Base-by-base conservation (phyloP, 2,329 filamentous ascomycete species). In the Colletotrichum tabaci region DNA sequence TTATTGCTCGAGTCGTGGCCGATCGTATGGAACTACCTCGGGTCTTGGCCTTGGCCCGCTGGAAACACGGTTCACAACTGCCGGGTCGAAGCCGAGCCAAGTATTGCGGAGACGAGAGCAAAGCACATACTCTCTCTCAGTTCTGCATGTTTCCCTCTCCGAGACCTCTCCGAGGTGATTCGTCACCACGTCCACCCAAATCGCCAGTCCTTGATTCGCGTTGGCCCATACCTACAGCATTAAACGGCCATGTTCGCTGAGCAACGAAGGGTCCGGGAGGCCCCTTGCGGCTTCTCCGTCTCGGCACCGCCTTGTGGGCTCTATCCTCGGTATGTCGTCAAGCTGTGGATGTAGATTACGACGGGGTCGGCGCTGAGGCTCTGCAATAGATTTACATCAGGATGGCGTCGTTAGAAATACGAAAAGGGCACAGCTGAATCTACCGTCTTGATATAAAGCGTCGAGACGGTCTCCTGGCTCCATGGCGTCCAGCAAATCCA, bases 391-490 rank as follows among this genome's bases (percentile, higher is more conserved):
- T 30, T 15, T 26, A 50, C 21, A 16, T 9, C 9, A n/a, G n/a
- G 16, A n/a, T 15, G 30, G 35, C 46, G n/a, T 50, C 44, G 56
- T 42, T n/a, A 49, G 15, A 7, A 44, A 61, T 61, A 71, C 62
- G 67, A 67, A 61, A 61, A 61, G 13, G 12, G 23, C 23, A 47
- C n/a, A 7, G 9, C 4, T 26, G 18, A 16, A 3, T 26, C 8
- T 10, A n/a, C 40, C 21, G 15, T 71, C 50, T 18, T 42, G 10
- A 10, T 57, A 67, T 52, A 57, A 61, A 40, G 26, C 4, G 4
- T n/a, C 35, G 3, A 26, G 35, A 35, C 9, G 26, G 18, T 21
- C n/a, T 38, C 40, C 23, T 61, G 53, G 52, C 16, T 47, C 26
- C 4, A 26, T 26, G 26, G 26, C 26, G 26, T 46, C 9, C 18